Evolutionary conservation across 2,329 filamentous ascomycete species (phyloP).

Genomic region (Sporothrix mexicana): DNA sequence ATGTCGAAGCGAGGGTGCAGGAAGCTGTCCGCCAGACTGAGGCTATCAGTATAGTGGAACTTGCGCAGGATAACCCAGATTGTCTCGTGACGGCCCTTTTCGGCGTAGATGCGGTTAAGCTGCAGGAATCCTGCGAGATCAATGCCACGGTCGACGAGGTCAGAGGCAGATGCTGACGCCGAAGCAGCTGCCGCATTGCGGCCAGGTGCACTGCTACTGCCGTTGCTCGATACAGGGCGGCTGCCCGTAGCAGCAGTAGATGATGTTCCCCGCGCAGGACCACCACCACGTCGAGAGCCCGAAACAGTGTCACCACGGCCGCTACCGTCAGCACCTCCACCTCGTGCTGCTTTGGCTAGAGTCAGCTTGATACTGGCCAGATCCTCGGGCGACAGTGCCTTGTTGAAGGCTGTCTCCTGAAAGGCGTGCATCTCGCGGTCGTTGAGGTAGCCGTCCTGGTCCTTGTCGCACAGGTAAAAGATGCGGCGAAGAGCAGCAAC

Average conservation of each 20-base stretch:
- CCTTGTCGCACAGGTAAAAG: constrained; percentile 95
- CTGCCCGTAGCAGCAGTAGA: constrained; percentile 29
- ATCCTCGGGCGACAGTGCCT: constrained; percentile 79
- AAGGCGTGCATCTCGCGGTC: constrained; percentile 91
- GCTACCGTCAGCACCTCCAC: constrained; percentile 64
- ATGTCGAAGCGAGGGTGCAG: constrained; percentile 94
- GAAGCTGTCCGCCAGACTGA: constrained; percentile 89
- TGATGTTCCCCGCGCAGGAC: constrained; percentile 13
- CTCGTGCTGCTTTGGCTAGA: constrained; percentile 69
- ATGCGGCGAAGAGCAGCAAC: constrained; percentile 85
- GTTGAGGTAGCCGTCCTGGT: constrained; percentile 89
- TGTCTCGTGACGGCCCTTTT: constrained; percentile 96
- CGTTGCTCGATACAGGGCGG: constrained; percentile 28
- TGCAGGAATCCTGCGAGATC: constrained; percentile 83
- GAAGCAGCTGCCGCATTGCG: not conserved
- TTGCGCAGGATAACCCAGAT: constrained; percentile 97
- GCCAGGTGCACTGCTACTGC: constrained; percentile 8
- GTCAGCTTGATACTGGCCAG: constrained; percentile 89
- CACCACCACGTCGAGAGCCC: not conserved
- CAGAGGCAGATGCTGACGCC: not conserved
- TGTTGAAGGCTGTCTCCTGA: constrained; percentile 90
- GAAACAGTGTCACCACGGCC: constrained; percentile 65
- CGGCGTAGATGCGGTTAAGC: constrained; percentile 93
- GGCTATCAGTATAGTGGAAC: constrained; percentile 94
- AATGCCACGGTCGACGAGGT: constrained; percentile 66